Evolutionary conservation across 345 rosid genomes (phyloP).

Genomic region (Pugionium cornutum): DNA sequence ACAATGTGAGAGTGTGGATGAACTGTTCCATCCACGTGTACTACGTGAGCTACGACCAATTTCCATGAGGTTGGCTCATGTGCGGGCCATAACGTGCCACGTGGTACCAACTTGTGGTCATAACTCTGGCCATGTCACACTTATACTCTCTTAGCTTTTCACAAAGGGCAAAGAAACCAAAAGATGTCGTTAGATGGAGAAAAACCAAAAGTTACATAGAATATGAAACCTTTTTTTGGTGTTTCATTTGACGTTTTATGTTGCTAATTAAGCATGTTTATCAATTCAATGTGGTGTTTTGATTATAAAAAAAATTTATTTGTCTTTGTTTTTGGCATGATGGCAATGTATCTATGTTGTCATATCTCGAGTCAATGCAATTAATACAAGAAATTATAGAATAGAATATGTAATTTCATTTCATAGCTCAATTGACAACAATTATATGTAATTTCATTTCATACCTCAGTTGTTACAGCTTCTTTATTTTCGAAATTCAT

Average conservation of each 20-base stretch:
- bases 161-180: slow-evolving; percentile 30
- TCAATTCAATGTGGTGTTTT: slow-evolving; percentile 15
- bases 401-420: too few relatives aligned
- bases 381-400: too few relatives aligned
- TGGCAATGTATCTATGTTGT: too few relatives aligned
- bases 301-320: background rate
- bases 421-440: background rate
- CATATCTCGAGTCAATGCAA: too few relatives aligned
- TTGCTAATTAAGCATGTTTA: slow-evolving; percentile 23
- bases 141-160: slow-evolving; percentile 32
- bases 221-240: background rate
- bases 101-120: slow-evolving; percentile 36
- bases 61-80: slow-evolving; percentile 42
- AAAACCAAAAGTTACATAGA: slow-evolving; percentile 21
- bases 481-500: too few relatives aligned
- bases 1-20: slow-evolving; percentile 43
- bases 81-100: slow-evolving; percentile 36
- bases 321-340: background rate
- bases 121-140: slow-evolving; percentile 37
- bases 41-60: slow-evolving; percentile 27
- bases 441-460: too few relatives aligned
- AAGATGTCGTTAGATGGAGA: slow-evolving; percentile 15
- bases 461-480: too few relatives aligned
- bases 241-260: background rate
- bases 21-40: slow-evolving; percentile 41